phyloP scores from a whole-genome alignment of 1,284 basidiomycete genomes.

The Pisolithus thermaeus region DNA sequence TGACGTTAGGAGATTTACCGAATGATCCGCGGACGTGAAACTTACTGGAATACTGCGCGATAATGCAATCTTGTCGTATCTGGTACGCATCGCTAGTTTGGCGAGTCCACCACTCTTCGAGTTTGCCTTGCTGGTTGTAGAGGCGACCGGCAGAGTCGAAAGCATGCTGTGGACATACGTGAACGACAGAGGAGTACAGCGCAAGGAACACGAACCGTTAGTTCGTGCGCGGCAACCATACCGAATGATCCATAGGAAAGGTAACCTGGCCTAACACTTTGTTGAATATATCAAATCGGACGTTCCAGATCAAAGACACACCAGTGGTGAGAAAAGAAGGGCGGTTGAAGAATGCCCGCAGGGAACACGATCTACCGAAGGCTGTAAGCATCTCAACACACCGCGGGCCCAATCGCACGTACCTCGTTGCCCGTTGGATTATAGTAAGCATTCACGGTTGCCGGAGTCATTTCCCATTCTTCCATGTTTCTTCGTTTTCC shows the following conservation, averaged over 20 bases:
- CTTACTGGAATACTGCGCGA: constrained; percentile 79
- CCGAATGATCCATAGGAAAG: constrained; percentile 91
- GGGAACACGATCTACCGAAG: constrained; percentile 85
- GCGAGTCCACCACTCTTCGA: constrained; percentile 87
- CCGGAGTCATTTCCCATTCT: constrained; percentile 87
- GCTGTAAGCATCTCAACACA: neutral
- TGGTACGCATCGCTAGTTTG: constrained; percentile 82
- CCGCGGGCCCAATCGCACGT: constrained; percentile 1
- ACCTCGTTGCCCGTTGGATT: constrained; percentile 79
- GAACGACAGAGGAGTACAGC: neutral
- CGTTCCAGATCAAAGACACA: constrained; percentile 28
- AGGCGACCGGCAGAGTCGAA: constrained; percentile 89
- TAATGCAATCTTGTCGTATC: constrained; percentile 80
- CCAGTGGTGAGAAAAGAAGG: constrained; percentile 88
- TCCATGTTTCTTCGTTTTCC: constrained; percentile 70
- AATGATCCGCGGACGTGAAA: constrained; percentile 3
- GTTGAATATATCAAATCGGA: constrained; percentile 1
- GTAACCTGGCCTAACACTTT: constrained; percentile 66
- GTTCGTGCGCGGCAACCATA: constrained; percentile 83
- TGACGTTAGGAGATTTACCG: constrained; percentile 6
- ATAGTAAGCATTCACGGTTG: constrained; percentile 77
- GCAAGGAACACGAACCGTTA: constrained; percentile 43
- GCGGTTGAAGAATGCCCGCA: constrained; percentile 89
- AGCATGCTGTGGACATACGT: constrained; percentile 55
- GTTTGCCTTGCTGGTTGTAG: constrained; percentile 76